Base-by-base conservation (phyloP, 805 yeast species). In the Debaryomyces tyrocola region DNA sequence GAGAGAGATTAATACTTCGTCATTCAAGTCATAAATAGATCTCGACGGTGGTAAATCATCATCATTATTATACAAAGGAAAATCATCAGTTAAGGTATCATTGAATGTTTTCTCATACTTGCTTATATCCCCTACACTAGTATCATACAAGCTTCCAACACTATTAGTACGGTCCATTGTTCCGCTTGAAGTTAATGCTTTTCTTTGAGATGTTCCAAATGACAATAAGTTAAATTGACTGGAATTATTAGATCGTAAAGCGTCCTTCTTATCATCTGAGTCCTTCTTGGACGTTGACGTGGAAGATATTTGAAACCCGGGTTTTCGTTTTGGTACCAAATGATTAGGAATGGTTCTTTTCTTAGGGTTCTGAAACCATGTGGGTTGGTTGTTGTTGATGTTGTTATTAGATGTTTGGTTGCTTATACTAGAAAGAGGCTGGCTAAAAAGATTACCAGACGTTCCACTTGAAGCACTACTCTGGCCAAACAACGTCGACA, bases 1-100 rank as follows among this genome's bases (percentile, higher is more conserved):
- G 40, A 66, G 57, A 4, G 70, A 61, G 11, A 67, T 59, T 27
- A 70, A 65, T 6, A 74, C 70, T 43, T 74, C 76, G 40, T 73
- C 73, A 40, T 67, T 70, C 46, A 77, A 65, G 52, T 80, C 85
- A 50, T 70, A 75, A 20, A 80, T 64, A 3, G 84, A 78, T 48
- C 73, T 62, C 5, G 69, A 57, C 0, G 84, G 85, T 9, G 83
- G 84, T 31, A 66, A 49, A 48, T 78, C 82, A 33, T 68, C 75
- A 39, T 64, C 65, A 38, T 58, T 58, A 24, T 56, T 57, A 46
- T 58, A 59, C 14, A 48, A 27, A n/a, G 53, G 45, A 36, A 64
- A 53, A 40, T 68, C 73, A 37, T 64, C 73, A 36, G 50, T 56
- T n/a, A 54, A 38, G 9, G 66, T 54, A 20, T 63, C 66, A 36